phyloP scores from a whole-genome alignment of 2,329 filamentous ascomycete genomes.

The Trichoderma sp. region DNA sequence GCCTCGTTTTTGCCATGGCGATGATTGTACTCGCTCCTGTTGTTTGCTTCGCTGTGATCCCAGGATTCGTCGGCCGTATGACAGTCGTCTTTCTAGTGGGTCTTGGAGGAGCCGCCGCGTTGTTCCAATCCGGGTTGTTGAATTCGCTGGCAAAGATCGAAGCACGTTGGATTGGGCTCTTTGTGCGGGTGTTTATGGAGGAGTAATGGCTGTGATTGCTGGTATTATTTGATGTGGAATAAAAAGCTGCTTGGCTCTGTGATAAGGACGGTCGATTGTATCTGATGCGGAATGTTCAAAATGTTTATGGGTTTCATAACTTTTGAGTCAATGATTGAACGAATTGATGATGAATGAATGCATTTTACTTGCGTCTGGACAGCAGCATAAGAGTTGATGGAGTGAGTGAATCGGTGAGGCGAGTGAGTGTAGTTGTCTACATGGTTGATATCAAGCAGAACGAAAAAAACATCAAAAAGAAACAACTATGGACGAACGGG shows the following conservation, averaged over 20 bases:
- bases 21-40: slow-evolving; percentile 55
- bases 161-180: slow-evolving; percentile 29
- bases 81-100: slow-evolving; percentile 57
- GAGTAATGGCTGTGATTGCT: slow-evolving; percentile 36
- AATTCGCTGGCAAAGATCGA: slow-evolving; percentile 22
- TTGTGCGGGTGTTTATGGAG: slow-evolving; percentile 38
- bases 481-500: slow-evolving; percentile 21
- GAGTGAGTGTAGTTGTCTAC: too few relatives aligned
- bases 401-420: background rate
- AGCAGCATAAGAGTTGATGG: background rate
- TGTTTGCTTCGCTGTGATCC: slow-evolving; percentile 58
- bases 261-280: background rate
- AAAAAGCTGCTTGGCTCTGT: background rate
- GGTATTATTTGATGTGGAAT: background rate
- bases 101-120: slow-evolving; percentile 41
- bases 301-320: background rate
- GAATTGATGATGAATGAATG: background rate
- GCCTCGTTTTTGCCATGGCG: slow-evolving; percentile 28
- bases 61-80: slow-evolving; percentile 58
- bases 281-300: background rate
- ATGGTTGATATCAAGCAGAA: too few relatives aligned
- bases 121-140: slow-evolving; percentile 32
- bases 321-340: background rate
- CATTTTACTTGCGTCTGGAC: background rate
- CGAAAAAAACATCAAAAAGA: background rate